phyloP scores from a whole-genome alignment of 352 stramenopile species.

The Pythium oligandrum region DNA sequence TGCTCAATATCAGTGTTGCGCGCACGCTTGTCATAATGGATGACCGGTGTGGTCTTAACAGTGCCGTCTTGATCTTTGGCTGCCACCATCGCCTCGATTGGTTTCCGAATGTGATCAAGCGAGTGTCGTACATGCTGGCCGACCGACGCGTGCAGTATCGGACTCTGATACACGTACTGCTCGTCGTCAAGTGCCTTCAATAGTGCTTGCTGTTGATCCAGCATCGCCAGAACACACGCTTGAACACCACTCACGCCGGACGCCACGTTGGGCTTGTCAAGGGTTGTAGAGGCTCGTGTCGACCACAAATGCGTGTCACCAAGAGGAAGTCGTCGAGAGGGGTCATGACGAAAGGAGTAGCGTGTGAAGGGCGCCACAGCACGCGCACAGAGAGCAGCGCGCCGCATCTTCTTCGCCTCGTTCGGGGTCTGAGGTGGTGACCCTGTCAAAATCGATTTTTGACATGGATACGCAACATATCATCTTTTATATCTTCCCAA shows the following conservation, averaged over 20 bases:
- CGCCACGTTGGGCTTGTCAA: neutral
- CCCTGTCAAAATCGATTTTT: too few relatives aligned
- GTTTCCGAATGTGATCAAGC: constrained; percentile 75
- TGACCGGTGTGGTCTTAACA: neutral
- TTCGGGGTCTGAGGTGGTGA: too few relatives aligned
- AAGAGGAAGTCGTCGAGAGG: too few relatives aligned
- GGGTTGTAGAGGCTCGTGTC: too few relatives aligned
- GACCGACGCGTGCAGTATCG: constrained; percentile 52
- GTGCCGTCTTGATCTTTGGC: neutral
- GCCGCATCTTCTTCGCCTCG: too few relatives aligned
- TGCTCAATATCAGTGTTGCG: constrained; percentile 62
- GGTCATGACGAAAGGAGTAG: too few relatives aligned
- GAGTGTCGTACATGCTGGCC: constrained; percentile 78
- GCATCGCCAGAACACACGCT: constrained; percentile 50
- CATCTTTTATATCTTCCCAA: too few relatives aligned
- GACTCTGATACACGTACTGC: constrained; percentile 63
- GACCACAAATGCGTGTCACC: too few relatives aligned
- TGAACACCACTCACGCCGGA: constrained; percentile 14
- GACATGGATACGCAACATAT: too few relatives aligned
- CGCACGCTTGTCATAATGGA: constrained; percentile 71
- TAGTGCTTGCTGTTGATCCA: constrained; percentile 60
- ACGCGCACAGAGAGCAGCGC: too few relatives aligned
- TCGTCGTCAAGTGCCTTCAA: constrained; percentile 39
- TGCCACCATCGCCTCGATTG: constrained; percentile 32
- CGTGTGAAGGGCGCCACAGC: too few relatives aligned